Base-by-base conservation (phyloP, 768 basidiomycete genomes). In the Lepiota venenata region DNA sequence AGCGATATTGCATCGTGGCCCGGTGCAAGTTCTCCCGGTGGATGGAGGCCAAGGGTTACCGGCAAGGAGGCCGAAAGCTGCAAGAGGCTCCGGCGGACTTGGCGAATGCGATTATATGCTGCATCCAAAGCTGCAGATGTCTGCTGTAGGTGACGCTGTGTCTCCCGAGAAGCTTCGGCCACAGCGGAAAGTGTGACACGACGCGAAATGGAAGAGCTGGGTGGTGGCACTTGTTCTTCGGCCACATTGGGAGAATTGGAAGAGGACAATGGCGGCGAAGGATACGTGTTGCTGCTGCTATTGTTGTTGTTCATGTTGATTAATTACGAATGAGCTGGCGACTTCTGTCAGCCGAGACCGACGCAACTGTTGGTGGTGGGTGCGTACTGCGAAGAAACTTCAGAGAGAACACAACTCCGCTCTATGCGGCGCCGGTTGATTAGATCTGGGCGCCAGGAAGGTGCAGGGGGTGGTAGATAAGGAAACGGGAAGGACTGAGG, bases 41-140 rank as follows among this genome's bases (percentile, higher is more conserved):
- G 47, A 25, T 43, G 47, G 43, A 49, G 32, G 45, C 60, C 56
- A 47, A 56, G 50, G 35, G 60, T 46, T 45, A 47, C 58, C 37
- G 70, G 63, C 16, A 69, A 44, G n/a, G 65, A 63, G n/a, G 73
- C 72, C 6, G 74, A 66, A 15, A 82, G 66, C 55, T 72, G 71
- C 47, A 76, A 66, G 35, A 85, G 71, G 57, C 72, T 80, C 27
- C 74, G 74, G 55, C 82, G 76, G 47, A 83, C 75, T 64, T 79
- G 76, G 46, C 75, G 74, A 61, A 84, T 78, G 43, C 79, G 76
- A 57, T 71, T 74, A 64, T 80, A 82, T 18, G 80, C 82, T 35
- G 75, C 73, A 50, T 82, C 79, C 37, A 84, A 68, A 6, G 77
- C 77, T n/a, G 70, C 67, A 38, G 81, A 76, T n/a, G 81, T 79